Percentiles rank a stretch among this genome's conserved stretches.
Conservation (phyloP, 169 alveolate species). For the Babesia divergens region DNA sequence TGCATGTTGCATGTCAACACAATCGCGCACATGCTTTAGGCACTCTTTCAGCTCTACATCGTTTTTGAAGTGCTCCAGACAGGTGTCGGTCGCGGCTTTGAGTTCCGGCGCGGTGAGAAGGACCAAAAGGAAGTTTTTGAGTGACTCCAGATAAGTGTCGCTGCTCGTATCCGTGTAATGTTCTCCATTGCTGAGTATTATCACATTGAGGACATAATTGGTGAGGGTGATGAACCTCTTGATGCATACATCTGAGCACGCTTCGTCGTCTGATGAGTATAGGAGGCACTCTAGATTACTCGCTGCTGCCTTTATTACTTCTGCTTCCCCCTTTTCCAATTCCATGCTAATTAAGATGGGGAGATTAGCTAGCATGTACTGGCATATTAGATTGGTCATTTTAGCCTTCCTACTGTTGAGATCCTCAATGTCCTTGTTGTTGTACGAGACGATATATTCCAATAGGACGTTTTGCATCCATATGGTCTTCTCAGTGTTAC, state of each 20-base stretch:
- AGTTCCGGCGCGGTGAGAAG: slow-evolving; percentile 62
- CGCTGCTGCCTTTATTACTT: slow-evolving; percentile 9
- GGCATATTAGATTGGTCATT: slow-evolving; percentile 58
- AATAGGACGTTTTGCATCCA: slow-evolving; percentile 54
- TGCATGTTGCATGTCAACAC: slow-evolving; percentile 20
- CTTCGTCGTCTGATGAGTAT: slow-evolving; percentile 28
- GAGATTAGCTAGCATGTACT: slow-evolving; percentile 47
- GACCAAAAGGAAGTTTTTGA: slow-evolving; percentile 61
- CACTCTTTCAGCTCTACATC: slow-evolving; percentile 48
- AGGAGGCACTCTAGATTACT: slow-evolving; percentile 57
- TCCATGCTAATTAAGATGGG: slow-evolving; percentile 11
- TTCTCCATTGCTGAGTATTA: slow-evolving; percentile 64
- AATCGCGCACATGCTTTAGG: slow-evolving; percentile 31
- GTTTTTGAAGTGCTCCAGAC: slow-evolving; percentile 42
- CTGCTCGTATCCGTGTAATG: slow-evolving; percentile 48
- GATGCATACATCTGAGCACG: slow-evolving; percentile 27
- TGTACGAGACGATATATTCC: slow-evolving; percentile 9
- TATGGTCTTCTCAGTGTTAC: not conserved
- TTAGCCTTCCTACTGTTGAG: slow-evolving; percentile 48
- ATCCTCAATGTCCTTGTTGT: slow-evolving; percentile 32
- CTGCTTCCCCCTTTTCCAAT: slow-evolving; percentile 2
- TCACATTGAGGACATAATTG: slow-evolving; percentile 53
- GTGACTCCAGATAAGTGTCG: slow-evolving; percentile 62
- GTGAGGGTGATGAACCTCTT: slow-evolving; percentile 43
- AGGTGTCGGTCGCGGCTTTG: slow-evolving; percentile 44